Base-by-base conservation (phyloP, 2,329 filamentous ascomycete species). In the Colletotrichum sp. region DNA sequence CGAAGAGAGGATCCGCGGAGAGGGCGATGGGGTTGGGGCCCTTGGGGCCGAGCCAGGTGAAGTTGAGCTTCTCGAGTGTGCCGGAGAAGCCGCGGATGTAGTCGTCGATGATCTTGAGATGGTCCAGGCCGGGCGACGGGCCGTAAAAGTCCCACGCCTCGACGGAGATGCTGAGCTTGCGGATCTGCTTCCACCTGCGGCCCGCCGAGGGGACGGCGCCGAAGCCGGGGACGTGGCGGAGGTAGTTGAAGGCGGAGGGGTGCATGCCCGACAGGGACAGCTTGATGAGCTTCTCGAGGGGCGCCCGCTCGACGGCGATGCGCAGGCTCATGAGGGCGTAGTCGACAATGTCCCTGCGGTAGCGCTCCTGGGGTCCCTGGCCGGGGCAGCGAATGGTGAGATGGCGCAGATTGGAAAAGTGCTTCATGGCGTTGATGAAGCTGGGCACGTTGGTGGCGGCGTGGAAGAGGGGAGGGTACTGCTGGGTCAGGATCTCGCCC, bases 391-490 rank as follows among this genome's bases (percentile, higher is more conserved):
- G 92, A 81, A 98, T 90, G 65, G 91, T 93, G 75, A 98, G 88
- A 82, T 96, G 94, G 62, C 91, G 88, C 80, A 98, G 87, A 80
- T 93, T 94, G 74, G 91, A 87, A 80, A 98, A 84, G 77, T 92
- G 87, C 44, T 90, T 90, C 82, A 98, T 88, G 65, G 94, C 94
- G 78, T 92, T 90, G 80, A 96, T 93, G 86, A 98, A 98, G 52
- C 95, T 94, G 7, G 94, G 91, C 8, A 98, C 93, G 82, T 98
- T 97, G 77, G 95, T 96, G 9, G 96, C 95, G 8, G 95, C 95
- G 82, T 98, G 96, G 86, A 98, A 98, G 4, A 98, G 87, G 7
- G 96, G 95, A 69, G 95, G 95, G 81, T 98, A 98, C 85, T 98
- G 95, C 82, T 95, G 92, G 16, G 95, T 95, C 77, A 98, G 89